These are phyloP conservation scores for Mortierella sp. DNA, from an alignment of 371 early-diverging fungal species.

Conservation along the genomic window DNA sequence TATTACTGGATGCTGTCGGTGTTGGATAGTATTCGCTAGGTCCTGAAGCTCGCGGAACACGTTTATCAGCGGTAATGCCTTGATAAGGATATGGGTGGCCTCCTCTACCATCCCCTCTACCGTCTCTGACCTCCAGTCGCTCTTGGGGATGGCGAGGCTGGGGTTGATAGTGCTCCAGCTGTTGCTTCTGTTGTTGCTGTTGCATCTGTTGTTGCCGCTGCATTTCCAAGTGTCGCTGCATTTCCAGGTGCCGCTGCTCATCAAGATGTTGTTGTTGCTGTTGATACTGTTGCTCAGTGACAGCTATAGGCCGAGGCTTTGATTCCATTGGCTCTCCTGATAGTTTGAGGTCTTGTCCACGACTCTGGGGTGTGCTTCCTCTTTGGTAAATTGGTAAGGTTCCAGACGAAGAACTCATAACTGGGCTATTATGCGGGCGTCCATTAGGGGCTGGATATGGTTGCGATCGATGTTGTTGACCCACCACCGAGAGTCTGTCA, in stretches of 20 bases:
- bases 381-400: not conserved
- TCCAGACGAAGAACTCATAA: not conserved
- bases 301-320: not conserved
- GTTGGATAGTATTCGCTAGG: slow-evolving; percentile 15
- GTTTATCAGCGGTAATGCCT: not conserved
- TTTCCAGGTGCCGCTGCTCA: not conserved
- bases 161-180: not conserved
- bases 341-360: slow-evolving; percentile 2
- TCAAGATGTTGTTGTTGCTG: not conserved
- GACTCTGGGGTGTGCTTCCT: not conserved
- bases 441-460: slow-evolving; percentile 30
- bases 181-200: slow-evolving; percentile 5
- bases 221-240: not conserved
- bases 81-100: slow-evolving; percentile 8
- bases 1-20: not conserved
- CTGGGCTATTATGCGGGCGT: slow-evolving; percentile 17
- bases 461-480: slow-evolving; percentile 23
- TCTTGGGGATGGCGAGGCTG: slow-evolving; percentile 5
- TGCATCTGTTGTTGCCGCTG: not conserved
- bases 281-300: slow-evolving; percentile 7
- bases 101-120: too few species aligned
- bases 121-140: not conserved
- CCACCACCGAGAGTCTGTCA: slow-evolving; percentile 16
- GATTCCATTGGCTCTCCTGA: slow-evolving; percentile 1
- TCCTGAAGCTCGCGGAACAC: not conserved